Evolutionary conservation across 2,329 filamentous ascomycete species (phyloP).

Genomic region (Aureobasidium leucospermi): DNA sequence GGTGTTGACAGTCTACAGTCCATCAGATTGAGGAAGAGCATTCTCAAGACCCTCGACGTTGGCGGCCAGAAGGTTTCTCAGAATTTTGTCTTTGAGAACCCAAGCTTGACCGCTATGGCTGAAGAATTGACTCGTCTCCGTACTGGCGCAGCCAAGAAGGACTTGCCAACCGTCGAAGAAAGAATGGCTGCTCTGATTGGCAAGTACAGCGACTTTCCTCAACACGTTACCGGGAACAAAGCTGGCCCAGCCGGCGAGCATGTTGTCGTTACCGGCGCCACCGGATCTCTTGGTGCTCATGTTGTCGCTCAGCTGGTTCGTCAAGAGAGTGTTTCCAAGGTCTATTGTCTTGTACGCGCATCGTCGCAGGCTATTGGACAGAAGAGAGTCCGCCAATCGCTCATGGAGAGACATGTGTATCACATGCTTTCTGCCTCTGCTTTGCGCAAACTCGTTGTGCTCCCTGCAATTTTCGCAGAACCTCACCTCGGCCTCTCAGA

Average conservation of each 20-base stretch:
- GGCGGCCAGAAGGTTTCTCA: conserved; percentile 41
- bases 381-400: conserved; percentile 29
- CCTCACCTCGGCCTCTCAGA: conserved; percentile 33
- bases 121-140: conserved; percentile 37
- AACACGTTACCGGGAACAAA: conserved; percentile 18
- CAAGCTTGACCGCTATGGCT: conserved; percentile 42
- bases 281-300: conserved; percentile 56
- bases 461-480: conserved; percentile 33
- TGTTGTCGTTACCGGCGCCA: conserved; percentile 51
- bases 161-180: conserved; percentile 16
- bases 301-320: conserved; percentile 33
- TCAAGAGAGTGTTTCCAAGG: conserved; percentile 20
- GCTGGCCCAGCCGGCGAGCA: conserved; percentile 7
- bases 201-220: conserved; percentile 28
- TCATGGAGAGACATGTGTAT: conserved; percentile 29
- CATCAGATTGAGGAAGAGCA: conserved; percentile 46
- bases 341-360: conserved; percentile 47
- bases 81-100: conserved; percentile 53
- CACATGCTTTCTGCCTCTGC: conserved; percentile 21
- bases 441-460: conserved; percentile 30
- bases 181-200: conserved; percentile 24
- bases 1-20: conserved; percentile 55
- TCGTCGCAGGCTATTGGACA: conserved; percentile 23
- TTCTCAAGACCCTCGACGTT: conserved; percentile 46
- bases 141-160: conserved; percentile 23